phyloP scores from a whole-genome alignment of 2,329 filamentous ascomycete genomes.

The Blastomyces percursus region DNA sequence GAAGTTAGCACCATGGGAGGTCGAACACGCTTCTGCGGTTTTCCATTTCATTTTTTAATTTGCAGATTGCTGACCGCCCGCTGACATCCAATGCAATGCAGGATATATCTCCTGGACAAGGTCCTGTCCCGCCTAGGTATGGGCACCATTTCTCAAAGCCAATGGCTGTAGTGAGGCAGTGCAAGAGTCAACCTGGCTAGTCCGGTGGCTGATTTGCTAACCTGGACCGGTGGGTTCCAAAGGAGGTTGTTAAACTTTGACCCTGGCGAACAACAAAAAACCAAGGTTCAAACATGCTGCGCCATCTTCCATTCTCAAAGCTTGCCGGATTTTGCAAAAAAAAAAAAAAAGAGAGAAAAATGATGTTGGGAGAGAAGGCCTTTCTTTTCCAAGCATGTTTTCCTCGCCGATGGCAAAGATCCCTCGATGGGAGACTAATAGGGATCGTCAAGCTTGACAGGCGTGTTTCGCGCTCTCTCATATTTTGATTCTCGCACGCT shows the following conservation, averaged over 20 bases:
- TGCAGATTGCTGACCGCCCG: not conserved
- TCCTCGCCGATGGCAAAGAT: not conserved
- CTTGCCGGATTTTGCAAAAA: not conserved
- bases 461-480: not conserved
- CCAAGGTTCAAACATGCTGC: not conserved
- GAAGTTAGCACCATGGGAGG: too few species aligned
- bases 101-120: too few species aligned
- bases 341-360: not conserved
- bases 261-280: not conserved
- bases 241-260: slow-evolving; percentile 2
- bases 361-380: not conserved
- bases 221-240: too few species aligned
- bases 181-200: not conserved
- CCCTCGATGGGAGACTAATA: not conserved
- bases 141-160: not conserved
- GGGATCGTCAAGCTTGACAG: not conserved
- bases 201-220: slow-evolving; percentile 6
- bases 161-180: slow-evolving; percentile 4
- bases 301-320: not conserved
- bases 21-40: too few species aligned
- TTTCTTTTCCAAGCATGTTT: not conserved
- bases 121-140: not conserved
- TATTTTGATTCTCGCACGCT: not conserved
- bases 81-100: not conserved
- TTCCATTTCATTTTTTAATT: too few species aligned